Percentiles rank a stretch among this genome's conserved stretches.
These are phyloP conservation scores for Teratosphaeria pseudoeucalypti DNA, from an alignment of 2,329 filamentous ascomycete genomes.

Conservation along the genomic window DNA sequence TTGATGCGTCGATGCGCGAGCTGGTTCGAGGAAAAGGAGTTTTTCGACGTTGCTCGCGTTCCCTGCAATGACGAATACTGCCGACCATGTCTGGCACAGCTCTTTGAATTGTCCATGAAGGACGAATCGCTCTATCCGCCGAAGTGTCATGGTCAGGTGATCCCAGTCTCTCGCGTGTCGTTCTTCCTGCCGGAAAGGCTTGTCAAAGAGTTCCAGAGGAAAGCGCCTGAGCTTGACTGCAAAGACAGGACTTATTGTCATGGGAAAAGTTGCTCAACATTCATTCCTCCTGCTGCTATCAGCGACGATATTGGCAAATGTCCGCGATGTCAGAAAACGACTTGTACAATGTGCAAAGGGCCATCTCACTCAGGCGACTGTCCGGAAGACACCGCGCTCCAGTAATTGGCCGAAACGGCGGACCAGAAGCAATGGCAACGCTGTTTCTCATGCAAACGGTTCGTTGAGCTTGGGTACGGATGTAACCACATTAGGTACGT, in stretches of 20 bases:
- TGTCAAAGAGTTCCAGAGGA: conserved; percentile 30
- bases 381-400: conserved; percentile 32
- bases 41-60: conserved; percentile 17
- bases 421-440: conserved; percentile 40
- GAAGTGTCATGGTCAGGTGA: conserved; percentile 38
- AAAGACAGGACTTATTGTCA: conserved; percentile 44
- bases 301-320: conserved; percentile 32
- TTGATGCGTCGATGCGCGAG: conserved; percentile 13
- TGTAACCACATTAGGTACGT: conserved; percentile 48
- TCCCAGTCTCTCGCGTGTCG: conserved; percentile 28
- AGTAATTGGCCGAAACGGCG: conserved; percentile 34
- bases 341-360: conserved; percentile 44
- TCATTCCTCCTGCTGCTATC: conserved; percentile 33
- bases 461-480: conserved; percentile 43
- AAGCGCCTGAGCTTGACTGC: conserved; percentile 41
- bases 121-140: conserved; percentile 48
- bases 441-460: conserved; percentile 35
- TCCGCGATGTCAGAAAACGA: conserved; percentile 30
- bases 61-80: conserved; percentile 43
- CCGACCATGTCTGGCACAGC: conserved; percentile 33
- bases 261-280: conserved; percentile 33
- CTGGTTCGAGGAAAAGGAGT: conserved; percentile 22
- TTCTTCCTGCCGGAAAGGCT: conserved; percentile 30
- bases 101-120: conserved; percentile 36
- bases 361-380: conserved; percentile 39